Evolutionary conservation across 2,329 filamentous ascomycete species (phyloP).

Genomic region (Xylariomycetidae sp.): DNA sequence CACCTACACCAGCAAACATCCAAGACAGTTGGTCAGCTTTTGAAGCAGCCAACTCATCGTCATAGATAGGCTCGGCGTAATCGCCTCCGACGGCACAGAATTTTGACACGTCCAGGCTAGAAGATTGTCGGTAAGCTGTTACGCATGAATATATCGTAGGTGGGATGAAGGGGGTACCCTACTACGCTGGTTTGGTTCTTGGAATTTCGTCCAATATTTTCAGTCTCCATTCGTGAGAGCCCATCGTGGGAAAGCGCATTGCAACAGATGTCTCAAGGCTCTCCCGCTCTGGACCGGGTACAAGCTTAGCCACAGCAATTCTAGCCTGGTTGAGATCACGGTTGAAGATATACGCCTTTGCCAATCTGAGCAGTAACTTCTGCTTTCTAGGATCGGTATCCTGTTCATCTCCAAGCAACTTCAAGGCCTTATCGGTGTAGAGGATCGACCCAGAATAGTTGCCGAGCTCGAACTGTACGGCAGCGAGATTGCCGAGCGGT

Average conservation of each 20-base stretch:
- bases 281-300: not conserved
- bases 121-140: constrained; percentile 15
- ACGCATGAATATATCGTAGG: constrained; percentile 2
- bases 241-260: no score
- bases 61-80: constrained; percentile 8
- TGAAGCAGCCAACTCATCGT: constrained; percentile 1
- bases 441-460: constrained; percentile 9
- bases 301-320: not conserved
- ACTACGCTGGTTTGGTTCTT: no score
- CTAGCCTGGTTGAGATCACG: constrained; percentile 1
- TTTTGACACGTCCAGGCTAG: constrained; percentile 8
- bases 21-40: constrained; percentile 11
- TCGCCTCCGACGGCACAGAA: constrained; percentile 17
- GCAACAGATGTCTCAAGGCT: not conserved
- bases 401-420: constrained; percentile 2
- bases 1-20: constrained; percentile 20
- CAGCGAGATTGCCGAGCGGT: constrained; percentile 13
- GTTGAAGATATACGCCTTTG: constrained; percentile 14
- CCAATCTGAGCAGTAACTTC: constrained; percentile 11
- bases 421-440: constrained; percentile 10
- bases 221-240: no score
- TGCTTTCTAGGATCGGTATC: constrained; percentile 6
- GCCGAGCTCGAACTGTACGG: constrained; percentile 17
- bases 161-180: no score
- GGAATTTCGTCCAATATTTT: no score